phyloP scores from a whole-genome alignment of 768 basidiomycete species.

The Psilocybe azurescens region DNA sequence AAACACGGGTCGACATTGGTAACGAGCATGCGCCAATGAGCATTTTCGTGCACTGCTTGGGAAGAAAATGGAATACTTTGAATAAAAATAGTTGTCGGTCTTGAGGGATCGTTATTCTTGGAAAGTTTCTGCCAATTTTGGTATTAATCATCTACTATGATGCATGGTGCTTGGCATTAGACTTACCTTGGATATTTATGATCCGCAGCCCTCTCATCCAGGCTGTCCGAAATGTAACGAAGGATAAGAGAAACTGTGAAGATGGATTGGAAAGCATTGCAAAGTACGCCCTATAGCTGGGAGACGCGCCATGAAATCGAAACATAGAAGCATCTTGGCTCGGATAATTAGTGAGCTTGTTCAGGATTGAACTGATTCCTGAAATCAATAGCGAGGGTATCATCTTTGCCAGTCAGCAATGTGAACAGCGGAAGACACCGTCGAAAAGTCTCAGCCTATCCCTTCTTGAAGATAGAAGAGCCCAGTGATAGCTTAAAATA shows the following conservation, averaged over 20 bases:
- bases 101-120: not conserved
- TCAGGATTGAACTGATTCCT: not conserved
- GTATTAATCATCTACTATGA: not conserved
- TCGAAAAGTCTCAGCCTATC: slow-evolving; percentile 6
- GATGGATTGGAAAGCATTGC: not conserved
- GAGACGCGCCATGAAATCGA: not conserved
- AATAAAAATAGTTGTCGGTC: slow-evolving; percentile 11
- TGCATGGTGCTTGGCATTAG: not conserved
- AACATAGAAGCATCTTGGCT: not conserved
- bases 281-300: not conserved
- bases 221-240: not conserved
- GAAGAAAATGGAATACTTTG: slow-evolving; percentile 12
- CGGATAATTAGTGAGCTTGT: not conserved
- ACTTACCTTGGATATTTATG: not conserved
- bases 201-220: not conserved
- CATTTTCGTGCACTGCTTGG: slow-evolving; percentile 15
- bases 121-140: not conserved
- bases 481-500: slow-evolving; percentile 9
- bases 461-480: slow-evolving; percentile 4
- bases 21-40: slow-evolving; percentile 14
- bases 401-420: not conserved
- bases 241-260: not conserved
- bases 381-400: not conserved
- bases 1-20: slow-evolving; percentile 13
- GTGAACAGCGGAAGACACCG: not conserved